Conservation (phyloP, 2,329 filamentous ascomycete genomes). For the Diaporthe sp. region DNA sequence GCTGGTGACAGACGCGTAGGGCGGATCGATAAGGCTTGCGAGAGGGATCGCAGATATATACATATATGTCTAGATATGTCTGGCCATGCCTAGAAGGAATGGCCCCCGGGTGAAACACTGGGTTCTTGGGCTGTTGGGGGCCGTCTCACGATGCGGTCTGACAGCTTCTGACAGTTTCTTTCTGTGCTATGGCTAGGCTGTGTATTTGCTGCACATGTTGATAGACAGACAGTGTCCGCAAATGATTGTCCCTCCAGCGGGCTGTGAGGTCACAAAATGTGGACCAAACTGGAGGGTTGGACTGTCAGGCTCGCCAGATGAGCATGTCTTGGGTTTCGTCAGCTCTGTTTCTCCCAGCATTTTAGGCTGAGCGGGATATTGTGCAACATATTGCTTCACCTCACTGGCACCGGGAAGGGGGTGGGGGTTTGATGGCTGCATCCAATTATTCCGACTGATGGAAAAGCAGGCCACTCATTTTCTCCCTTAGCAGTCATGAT, state of each 20-base stretch:
- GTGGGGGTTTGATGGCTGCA: not conserved
- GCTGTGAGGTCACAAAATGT: not conserved
- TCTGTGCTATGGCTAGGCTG: not conserved
- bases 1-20: not conserved
- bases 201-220: not conserved
- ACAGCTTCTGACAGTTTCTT: not conserved
- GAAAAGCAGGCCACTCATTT: not conserved
- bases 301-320: not conserved
- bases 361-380: slow-evolving; percentile 26
- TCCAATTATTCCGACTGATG: not conserved
- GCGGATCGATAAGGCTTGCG: not conserved
- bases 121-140: not conserved
- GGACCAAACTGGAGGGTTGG: not conserved
- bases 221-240: not conserved
- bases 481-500: not conserved
- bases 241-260: slow-evolving; percentile 9
- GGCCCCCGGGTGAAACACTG: slow-evolving; percentile 33
- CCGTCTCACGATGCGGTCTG: slow-evolving; percentile 15
- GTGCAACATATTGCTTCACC: slow-evolving; percentile 11
- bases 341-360: slow-evolving; percentile 31
- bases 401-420: not conserved
- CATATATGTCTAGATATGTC: not conserved
- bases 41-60: not conserved
- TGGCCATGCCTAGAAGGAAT: not conserved
- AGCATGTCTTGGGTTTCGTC: slow-evolving; percentile 32